Percentiles rank a stretch among this genome's conserved stretches.
Conservation (phyloP, 139 green algal species). For the Parachlorella kessleri region DNA sequence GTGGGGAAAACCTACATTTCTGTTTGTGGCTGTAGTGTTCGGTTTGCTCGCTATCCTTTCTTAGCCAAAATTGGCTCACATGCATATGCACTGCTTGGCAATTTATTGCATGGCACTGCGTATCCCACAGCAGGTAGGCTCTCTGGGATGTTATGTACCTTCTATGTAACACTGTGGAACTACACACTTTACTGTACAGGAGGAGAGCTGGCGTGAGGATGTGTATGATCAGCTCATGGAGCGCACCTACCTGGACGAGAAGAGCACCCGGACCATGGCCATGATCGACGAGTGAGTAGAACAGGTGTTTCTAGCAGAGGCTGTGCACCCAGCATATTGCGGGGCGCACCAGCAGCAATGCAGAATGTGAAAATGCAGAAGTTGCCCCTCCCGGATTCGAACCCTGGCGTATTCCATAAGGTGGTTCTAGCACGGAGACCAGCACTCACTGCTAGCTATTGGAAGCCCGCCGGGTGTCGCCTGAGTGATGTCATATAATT, state of each 20-base stretch:
- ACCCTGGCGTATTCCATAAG: not conserved
- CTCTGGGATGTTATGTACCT: too few relatives aligned
- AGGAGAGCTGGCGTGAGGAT: not conserved
- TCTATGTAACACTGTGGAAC: too few relatives aligned
- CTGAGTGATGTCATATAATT: not conserved
- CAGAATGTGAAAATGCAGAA: not conserved
- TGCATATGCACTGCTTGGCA: not conserved
- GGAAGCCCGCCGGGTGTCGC: not conserved
- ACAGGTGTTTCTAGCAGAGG: not conserved
- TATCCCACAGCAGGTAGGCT: not conserved
- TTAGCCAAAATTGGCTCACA: not conserved
- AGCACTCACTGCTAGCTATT: not conserved
- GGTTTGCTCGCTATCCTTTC: not conserved
- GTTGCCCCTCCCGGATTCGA: not conserved
- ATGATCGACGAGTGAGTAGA: conserved; percentile 11
- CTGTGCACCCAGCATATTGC: not conserved
- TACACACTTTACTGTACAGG: too few relatives aligned
- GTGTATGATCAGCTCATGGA: conserved; percentile 7
- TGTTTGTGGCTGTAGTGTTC: not conserved
- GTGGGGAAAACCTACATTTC: not conserved
- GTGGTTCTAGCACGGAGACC: not conserved
- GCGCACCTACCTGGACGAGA: not conserved
- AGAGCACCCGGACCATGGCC: not conserved
- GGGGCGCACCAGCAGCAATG: not conserved
- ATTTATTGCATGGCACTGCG: not conserved